A percentile compares a stretch with the other conserved stretches of the same genome.
Evolutionary conservation across 2,329 filamentous ascomycete species (phyloP).

Genomic region (Cytospora piceae): DNA sequence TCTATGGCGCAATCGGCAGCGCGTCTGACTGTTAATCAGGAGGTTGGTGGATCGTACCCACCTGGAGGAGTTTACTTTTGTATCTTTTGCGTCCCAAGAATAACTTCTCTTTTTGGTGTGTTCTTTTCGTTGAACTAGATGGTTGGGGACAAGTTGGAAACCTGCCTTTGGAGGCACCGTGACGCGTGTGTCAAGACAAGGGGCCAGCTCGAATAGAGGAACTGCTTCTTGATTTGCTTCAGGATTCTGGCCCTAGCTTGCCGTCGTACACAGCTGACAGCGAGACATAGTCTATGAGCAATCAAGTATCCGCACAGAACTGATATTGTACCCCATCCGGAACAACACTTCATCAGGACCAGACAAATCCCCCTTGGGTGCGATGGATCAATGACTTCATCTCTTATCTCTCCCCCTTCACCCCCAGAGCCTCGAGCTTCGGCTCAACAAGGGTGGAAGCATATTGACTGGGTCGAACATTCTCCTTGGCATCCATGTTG

Average conservation of each 20-base stretch:
- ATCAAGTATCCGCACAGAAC: neutral
- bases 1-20: slow-evolving; percentile 58
- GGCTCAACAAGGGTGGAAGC: neutral
- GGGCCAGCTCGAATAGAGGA: neutral
- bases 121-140: too few species aligned
- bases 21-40: slow-evolving; percentile 61
- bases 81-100: too few species aligned
- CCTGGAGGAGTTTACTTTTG: slow-evolving; percentile 3
- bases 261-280: neutral
- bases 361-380: neutral
- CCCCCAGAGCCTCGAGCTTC: neutral
- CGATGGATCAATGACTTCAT: neutral
- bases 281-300: neutral
- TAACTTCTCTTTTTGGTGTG: too few species aligned
- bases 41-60: slow-evolving; percentile 30
- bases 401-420: neutral
- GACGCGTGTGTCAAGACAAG: too few species aligned
- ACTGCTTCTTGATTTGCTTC: too few species aligned
- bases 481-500: neutral
- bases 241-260: neutral
- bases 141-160: too few species aligned
- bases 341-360: neutral
- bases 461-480: neutral
- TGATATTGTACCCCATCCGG: neutral
- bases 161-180: too few species aligned